phyloP scores from a whole-genome alignment of 768 basidiomycete species.

The Leccinum rimulosum region DNA sequence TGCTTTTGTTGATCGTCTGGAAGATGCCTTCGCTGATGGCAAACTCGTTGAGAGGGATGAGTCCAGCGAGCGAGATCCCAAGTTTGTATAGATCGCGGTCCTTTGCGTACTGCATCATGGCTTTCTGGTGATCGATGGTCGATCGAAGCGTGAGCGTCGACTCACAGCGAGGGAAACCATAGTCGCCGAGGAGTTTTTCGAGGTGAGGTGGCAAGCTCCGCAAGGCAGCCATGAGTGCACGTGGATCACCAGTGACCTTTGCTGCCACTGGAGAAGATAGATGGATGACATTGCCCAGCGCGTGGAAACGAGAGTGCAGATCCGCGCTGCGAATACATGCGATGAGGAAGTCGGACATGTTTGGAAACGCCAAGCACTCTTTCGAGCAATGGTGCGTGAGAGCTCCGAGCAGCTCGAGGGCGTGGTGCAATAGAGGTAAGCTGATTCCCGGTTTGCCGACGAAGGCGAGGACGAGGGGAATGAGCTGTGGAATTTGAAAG shows the following conservation, averaged over 20 bases:
- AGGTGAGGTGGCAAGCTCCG: slow-evolving; percentile 45
- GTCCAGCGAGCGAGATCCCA: slow-evolving; percentile 44
- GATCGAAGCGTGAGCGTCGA: slow-evolving; percentile 39
- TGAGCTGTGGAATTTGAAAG: slow-evolving; percentile 41
- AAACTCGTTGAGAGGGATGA: slow-evolving; percentile 57
- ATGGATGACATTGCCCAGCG: slow-evolving; percentile 49
- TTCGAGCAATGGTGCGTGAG: slow-evolving; percentile 42
- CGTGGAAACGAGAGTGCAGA: slow-evolving; percentile 48
- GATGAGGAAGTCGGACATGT: slow-evolving; percentile 47
- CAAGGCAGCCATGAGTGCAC: slow-evolving; percentile 42
- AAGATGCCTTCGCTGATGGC: slow-evolving; percentile 54
- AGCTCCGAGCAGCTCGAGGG: slow-evolving; percentile 41
- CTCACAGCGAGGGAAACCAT: slow-evolving; percentile 49
- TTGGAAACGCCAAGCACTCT: slow-evolving; percentile 42
- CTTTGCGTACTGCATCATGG: slow-evolving; percentile 49
- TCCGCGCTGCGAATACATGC: slow-evolving; percentile 55
- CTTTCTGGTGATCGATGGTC: slow-evolving; percentile 44
- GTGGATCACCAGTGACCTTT: slow-evolving; percentile 42
- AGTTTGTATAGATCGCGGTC: slow-evolving; percentile 49
- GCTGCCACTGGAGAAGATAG: slow-evolving; percentile 44
- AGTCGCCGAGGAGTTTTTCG: slow-evolving; percentile 42
- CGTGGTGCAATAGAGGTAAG: slow-evolving; percentile 47
- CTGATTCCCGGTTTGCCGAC: slow-evolving; percentile 41
- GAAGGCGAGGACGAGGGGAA: slow-evolving; percentile 42
- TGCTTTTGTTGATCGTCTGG: slow-evolving; percentile 41